Percentiles rank a stretch among this genome's conserved stretches.
These are phyloP conservation scores for Chytriomyces sp. DNA, from an alignment of 192 early-diverging fungal genomes.

Conservation along the genomic window DNA sequence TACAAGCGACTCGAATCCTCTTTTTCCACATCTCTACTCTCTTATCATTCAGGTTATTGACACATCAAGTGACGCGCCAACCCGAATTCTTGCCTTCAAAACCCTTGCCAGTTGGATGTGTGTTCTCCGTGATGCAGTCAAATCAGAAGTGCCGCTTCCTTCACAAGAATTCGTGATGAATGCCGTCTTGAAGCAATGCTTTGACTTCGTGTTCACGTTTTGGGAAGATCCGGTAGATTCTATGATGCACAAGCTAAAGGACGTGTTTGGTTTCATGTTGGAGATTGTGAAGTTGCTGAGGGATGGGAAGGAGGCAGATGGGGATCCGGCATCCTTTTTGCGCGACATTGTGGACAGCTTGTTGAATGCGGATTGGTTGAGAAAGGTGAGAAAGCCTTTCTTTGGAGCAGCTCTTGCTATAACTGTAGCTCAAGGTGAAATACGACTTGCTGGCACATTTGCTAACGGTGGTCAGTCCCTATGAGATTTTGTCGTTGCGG, in stretches of 20 bases:
- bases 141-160: not conserved
- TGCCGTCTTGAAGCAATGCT: conserved; percentile 56
- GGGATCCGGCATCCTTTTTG: conserved; percentile 44
- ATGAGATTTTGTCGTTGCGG: conserved; percentile 56
- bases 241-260: conserved; percentile 67
- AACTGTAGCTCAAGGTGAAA: conserved; percentile 46
- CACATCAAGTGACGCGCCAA: conserved; percentile 21
- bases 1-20: not conserved
- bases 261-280: conserved; percentile 69
- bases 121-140: not conserved
- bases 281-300: conserved; percentile 57
- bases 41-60: conserved; percentile 24
- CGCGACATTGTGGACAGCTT: conserved; percentile 65
- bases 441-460: conserved; percentile 75
- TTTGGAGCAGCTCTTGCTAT: not conserved
- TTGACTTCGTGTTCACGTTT: conserved; percentile 74
- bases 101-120: conserved; percentile 37
- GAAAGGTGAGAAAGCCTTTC: conserved; percentile 54
- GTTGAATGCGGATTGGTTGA: conserved; percentile 75
- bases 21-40: conserved; percentile 9
- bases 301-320: not conserved
- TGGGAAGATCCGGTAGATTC: conserved; percentile 90
- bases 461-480: conserved; percentile 54
- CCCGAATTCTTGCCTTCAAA: conserved; percentile 39
- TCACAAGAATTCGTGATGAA: not conserved